Base-by-base conservation (phyloP, 805 yeast genomes). In the Ogataea degrootiae region DNA sequence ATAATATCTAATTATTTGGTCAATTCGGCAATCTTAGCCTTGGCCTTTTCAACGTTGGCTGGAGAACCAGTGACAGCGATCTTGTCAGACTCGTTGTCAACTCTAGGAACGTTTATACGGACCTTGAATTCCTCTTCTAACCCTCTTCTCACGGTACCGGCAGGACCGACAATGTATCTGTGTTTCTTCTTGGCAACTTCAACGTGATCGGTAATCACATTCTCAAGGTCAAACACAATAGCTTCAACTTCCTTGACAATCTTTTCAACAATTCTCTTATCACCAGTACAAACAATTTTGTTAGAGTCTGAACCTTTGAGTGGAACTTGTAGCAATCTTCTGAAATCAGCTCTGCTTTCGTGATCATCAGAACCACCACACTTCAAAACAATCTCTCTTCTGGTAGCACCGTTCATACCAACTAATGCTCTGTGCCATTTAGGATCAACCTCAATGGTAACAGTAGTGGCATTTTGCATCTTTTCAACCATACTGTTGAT, bases 151-250 rank as follows among this genome's bases (percentile, higher is more conserved):
- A 77, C 76, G 12, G 80, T 60, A 39, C 98, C 97, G 48, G 82
- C 81, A 36, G 89, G 82, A 37, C 98, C 98, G 65, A 92, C 80
- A 44, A 92, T 61, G 9, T 80, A 74, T 57, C 88, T 79, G 58
- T 87, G 92, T 61, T 83, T 85, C 49, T 81, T 85, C 62, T 81
- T 80, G 37, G 94, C 80, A 57, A 92, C 73, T 15, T 73, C 80
- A 48, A 76, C 57, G 36, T 71, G 75, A 53, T 74, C 83, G 37
- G 72, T 68, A 43, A 75, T 69, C 42, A 82, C 68, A 45, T 79
- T 80, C 63, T 88, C 89, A 53, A 79, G 79, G 34, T 78, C 82
- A 17, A 70, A 73, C 42, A 90, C 84, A 43, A 91, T 71, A 43
- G 73, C 72, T 46, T 80, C 71, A 54, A 92, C 75, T 62, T 78